These are phyloP conservation scores for Pythium insidiosum DNA, from an alignment of 352 stramenopile species.

Conservation along the genomic window DNA sequence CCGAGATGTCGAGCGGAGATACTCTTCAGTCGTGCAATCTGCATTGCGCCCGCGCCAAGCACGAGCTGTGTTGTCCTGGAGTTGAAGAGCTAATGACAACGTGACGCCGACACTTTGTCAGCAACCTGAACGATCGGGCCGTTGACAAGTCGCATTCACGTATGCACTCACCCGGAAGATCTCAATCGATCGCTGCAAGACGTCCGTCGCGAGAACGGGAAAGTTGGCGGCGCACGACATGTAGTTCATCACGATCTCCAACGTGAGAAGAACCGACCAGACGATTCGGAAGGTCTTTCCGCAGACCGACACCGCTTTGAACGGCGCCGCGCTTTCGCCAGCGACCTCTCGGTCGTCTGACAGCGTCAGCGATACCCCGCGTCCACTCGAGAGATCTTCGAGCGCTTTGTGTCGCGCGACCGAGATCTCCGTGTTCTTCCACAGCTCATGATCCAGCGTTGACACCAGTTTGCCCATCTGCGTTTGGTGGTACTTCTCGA, in stretches of 20 bases:
- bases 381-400: conserved; percentile 88
- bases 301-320: conserved; percentile 86
- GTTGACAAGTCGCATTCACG: too few species aligned
- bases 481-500: conserved; percentile 92
- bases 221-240: conserved; percentile 92
- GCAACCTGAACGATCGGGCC: too few species aligned
- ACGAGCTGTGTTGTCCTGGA: conserved; percentile 94
- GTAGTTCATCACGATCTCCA: conserved; percentile 96
- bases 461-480: conserved; percentile 92
- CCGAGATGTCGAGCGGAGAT: conserved; percentile 95
- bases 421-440: conserved; percentile 91
- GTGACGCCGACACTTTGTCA: too few species aligned
- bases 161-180: too few species aligned
- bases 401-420: conserved; percentile 85
- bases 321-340: conserved; percentile 50
- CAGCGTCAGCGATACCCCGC: conserved; percentile 69
- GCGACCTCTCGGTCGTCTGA: conserved; percentile 59
- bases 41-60: conserved; percentile 93
- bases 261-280: conserved; percentile 92
- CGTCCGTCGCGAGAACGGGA: conserved; percentile 90
- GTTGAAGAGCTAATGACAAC: conserved; percentile 98
- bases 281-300: conserved; percentile 92
- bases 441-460: conserved; percentile 92
- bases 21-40: conserved; percentile 93
- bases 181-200: conserved; percentile 91